Evolutionary conservation across 169 alveolate genomes (phyloP).

Genomic region (Neospora caninum): DNA sequence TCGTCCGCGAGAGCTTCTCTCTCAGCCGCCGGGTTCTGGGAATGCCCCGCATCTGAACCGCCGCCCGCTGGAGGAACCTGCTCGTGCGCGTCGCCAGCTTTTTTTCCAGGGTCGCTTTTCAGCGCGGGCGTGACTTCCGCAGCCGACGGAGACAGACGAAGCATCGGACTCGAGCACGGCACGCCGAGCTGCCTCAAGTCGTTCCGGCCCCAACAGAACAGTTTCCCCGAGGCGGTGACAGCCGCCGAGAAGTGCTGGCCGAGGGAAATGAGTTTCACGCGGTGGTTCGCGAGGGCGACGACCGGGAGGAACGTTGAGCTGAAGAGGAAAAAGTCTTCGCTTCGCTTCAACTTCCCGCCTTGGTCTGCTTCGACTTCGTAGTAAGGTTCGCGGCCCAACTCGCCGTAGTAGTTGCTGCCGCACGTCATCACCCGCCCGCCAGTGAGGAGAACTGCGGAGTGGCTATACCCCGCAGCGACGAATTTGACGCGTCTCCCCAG

Average conservation of each 20-base stretch:
- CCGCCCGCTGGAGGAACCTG: background rate
- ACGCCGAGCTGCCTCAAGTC: constrained; percentile 42
- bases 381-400: constrained; percentile 31
- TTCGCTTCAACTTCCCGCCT: background rate
- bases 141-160: background rate
- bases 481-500: constrained; percentile 11
- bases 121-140: background rate
- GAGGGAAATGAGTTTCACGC: constrained; percentile 4
- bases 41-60: background rate
- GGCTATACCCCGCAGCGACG: constrained; percentile 28
- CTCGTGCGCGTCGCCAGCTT: too few species aligned
- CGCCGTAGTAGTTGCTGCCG: constrained; percentile 55
- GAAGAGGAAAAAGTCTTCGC: background rate
- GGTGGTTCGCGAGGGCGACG: background rate
- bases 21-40: background rate
- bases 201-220: constrained; percentile 42
- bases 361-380: background rate
- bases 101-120: too few species aligned
- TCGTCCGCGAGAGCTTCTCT: background rate
- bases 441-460: constrained; percentile 7
- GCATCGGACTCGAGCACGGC: background rate
- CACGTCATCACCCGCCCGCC: constrained; percentile 16
- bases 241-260: constrained; percentile 39
- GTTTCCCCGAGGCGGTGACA: constrained; percentile 20
- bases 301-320: constrained; percentile 40